phyloP scores from a whole-genome alignment of 2,329 filamentous ascomycete species.

The Fusarium avenaceum region DNA sequence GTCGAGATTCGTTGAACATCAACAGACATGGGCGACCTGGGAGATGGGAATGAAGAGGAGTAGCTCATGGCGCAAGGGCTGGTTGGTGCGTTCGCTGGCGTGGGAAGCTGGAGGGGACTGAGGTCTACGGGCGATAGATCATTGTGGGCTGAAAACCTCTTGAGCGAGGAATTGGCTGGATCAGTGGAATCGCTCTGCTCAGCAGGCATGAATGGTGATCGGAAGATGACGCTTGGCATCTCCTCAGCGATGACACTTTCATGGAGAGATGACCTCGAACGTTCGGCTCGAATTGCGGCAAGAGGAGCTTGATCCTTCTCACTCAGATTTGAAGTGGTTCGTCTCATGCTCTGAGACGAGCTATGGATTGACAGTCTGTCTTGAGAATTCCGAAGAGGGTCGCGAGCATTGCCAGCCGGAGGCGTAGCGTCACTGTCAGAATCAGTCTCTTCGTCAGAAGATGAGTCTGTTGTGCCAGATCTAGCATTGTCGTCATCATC shows the following conservation, averaged over 20 bases:
- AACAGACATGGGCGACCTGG: conserved; percentile 76
- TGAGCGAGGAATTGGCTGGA: conserved; percentile 62
- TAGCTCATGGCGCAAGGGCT: conserved; percentile 76
- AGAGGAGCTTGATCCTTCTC: conserved; percentile 51
- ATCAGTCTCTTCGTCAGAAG: conserved; percentile 64
- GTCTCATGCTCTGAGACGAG: conserved; percentile 52
- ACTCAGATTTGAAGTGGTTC: conserved; percentile 63
- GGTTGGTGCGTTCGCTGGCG: conserved; percentile 62
- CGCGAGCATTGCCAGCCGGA: conserved; percentile 46
- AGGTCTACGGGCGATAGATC: conserved; percentile 67
- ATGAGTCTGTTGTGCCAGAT: conserved; percentile 52
- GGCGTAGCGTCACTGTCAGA: conserved; percentile 58
- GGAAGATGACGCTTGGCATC: conserved; percentile 56
- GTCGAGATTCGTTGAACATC: conserved; percentile 81
- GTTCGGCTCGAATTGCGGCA: conserved; percentile 60
- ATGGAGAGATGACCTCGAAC: conserved; percentile 64
- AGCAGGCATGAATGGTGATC: conserved; percentile 55
- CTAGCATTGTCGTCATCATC: conserved; percentile 65
- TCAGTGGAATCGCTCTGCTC: conserved; percentile 54
- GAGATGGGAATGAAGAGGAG: conserved; percentile 77
- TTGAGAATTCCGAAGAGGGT: conserved; percentile 44
- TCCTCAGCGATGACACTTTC: conserved; percentile 67
- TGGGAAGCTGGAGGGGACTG: conserved; percentile 60
- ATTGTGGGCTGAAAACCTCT: conserved; percentile 57
- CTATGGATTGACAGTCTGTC: conserved; percentile 43